phyloP scores from a whole-genome alignment of 106 monocot genomes.

The Acorus gramineus region DNA sequence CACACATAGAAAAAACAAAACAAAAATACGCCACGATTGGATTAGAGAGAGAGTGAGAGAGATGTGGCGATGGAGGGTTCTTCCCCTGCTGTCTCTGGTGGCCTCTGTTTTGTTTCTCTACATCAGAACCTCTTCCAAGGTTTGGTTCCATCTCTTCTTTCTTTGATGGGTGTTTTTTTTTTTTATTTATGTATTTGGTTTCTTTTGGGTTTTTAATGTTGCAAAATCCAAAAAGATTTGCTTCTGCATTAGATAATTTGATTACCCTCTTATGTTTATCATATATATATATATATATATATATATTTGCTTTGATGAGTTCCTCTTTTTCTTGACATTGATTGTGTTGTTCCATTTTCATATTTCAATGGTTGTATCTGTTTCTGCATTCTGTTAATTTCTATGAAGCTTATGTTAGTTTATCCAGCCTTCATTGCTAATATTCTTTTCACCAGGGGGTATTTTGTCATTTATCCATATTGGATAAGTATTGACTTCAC shows the following conservation, averaged over 20 bases:
- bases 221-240: too few relatives aligned
- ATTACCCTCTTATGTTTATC: too few relatives aligned
- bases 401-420: too few relatives aligned
- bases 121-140: slow-evolving; percentile 36
- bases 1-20: too few relatives aligned
- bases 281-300: too few relatives aligned
- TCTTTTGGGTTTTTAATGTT: not conserved
- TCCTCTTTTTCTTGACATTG: not conserved
- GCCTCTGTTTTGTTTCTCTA: slow-evolving; percentile 37
- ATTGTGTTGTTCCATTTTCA: too few relatives aligned
- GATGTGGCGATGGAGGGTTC: slow-evolving; percentile 41
- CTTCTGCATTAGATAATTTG: too few relatives aligned
- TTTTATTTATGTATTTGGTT: not conserved
- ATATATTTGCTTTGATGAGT: not conserved
- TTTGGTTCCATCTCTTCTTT: not conserved
- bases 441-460: too few relatives aligned
- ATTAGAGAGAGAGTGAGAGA: not conserved
- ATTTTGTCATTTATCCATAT: too few relatives aligned
- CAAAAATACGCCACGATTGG: too few relatives aligned
- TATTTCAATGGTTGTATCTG: not conserved
- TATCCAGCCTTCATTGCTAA: too few relatives aligned
- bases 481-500: too few relatives aligned
- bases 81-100: slow-evolving; percentile 33
- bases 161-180: not conserved
- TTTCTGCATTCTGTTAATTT: not conserved